These are phyloP conservation scores for Orbilia blumenaviensis DNA, from an alignment of 2,329 filamentous ascomycete genomes.

Conservation along the genomic window DNA sequence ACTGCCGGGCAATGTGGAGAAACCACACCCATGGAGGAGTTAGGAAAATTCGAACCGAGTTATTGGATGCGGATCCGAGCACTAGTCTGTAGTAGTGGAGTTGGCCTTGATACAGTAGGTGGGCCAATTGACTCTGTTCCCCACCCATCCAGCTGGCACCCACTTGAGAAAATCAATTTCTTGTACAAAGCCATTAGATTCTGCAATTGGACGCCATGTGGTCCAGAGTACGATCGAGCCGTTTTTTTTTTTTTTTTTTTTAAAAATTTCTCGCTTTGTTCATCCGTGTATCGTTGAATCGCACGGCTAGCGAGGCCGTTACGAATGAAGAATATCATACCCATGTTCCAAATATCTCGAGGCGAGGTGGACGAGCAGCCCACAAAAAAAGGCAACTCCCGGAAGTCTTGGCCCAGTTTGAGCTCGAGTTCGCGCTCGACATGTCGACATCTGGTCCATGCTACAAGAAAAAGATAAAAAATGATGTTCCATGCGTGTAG, in stretches of 20 bases:
- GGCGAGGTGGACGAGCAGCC: not conserved
- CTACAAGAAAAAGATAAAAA: not conserved
- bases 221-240: slow-evolving; percentile 19
- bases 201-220: slow-evolving; percentile 38
- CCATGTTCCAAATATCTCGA: slow-evolving; percentile 1
- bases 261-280: not conserved
- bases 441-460: no score
- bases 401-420: slow-evolving; percentile 12
- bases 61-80: slow-evolving; percentile 53
- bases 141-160: slow-evolving; percentile 38
- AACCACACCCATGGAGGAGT: slow-evolving; percentile 46
- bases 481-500: slow-evolving; percentile 37
- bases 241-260: slow-evolving; percentile 25
- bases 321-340: not conserved
- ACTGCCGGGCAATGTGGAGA: slow-evolving; percentile 31
- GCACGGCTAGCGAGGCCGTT: slow-evolving; percentile 10
- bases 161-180: slow-evolving; percentile 20
- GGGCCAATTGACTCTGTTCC: slow-evolving; percentile 24
- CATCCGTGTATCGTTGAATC: not conserved
- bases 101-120: slow-evolving; percentile 7
- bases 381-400: not conserved
- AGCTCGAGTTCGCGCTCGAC: no score
- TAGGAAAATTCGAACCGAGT: slow-evolving; percentile 53
- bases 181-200: slow-evolving; percentile 10
- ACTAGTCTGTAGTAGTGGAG: slow-evolving; percentile 16